These are phyloP conservation scores for Cryptococcus sp. DNA, from an alignment of 1,284 basidiomycete genomes.

Conservation along the genomic window DNA sequence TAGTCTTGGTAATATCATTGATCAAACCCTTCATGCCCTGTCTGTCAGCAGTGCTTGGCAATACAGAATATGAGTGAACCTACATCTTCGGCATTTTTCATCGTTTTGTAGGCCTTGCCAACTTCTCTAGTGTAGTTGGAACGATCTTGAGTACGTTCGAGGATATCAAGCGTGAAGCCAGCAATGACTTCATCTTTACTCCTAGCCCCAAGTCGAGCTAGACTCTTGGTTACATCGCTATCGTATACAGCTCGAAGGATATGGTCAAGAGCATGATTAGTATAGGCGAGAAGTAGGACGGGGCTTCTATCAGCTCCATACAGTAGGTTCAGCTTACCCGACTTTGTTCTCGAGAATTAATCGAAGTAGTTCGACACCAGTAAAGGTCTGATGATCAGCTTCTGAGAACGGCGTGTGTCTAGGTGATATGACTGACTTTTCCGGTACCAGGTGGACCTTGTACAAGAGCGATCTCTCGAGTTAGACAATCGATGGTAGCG, in stretches of 20 bases:
- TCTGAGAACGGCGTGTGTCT: neutral
- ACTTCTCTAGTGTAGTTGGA: neutral
- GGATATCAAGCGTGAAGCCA: slow-evolving; percentile 56
- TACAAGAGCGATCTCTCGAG: slow-evolving; percentile 60
- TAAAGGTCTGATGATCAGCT: slow-evolving; percentile 54
- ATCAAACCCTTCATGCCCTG: neutral
- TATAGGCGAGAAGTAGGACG: slow-evolving; percentile 66
- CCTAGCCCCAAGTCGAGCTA: slow-evolving; percentile 62
- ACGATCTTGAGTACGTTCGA: slow-evolving; percentile 21
- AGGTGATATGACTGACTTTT: slow-evolving; percentile 54
- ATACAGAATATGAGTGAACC: neutral
- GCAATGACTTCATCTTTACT: slow-evolving; percentile 59
- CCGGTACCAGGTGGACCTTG: slow-evolving; percentile 74
- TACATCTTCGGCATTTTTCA: neutral
- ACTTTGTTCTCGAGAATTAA: slow-evolving; percentile 56
- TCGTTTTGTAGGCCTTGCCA: neutral
- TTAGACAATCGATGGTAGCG: slow-evolving; percentile 59
- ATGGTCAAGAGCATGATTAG: slow-evolving; percentile 71
- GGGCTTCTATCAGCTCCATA: slow-evolving; percentile 37
- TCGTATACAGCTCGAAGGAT: slow-evolving; percentile 61
- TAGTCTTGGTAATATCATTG: too few species aligned
- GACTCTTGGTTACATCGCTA: slow-evolving; percentile 57
- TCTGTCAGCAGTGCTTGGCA: neutral
- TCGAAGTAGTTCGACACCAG: slow-evolving; percentile 62
- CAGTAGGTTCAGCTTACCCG: slow-evolving; percentile 17